Base-by-base conservation (phyloP, 331 rosid genomes). In the Malus hybrid region DNA sequence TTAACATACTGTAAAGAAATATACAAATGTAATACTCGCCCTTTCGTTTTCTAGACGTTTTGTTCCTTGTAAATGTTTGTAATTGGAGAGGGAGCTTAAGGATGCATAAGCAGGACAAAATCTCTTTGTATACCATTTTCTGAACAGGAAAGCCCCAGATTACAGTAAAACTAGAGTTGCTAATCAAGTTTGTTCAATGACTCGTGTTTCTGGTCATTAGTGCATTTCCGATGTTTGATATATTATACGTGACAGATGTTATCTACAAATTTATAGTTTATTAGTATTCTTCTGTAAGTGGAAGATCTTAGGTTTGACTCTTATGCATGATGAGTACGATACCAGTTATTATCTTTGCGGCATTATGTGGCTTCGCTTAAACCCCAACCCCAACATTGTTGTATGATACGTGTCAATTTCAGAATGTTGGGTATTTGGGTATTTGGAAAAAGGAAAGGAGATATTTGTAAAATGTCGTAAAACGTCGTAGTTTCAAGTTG, bases 1-100 rank as follows among this genome's bases (percentile, higher is more conserved):
- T 82, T 85, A 90, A 83, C 91, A 83, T 77, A 83, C 80, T 73
- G 86, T 88, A 81, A 75, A 86, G 79, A 68, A 75, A 83, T 70
- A 85, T 80, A 83, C 84, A 67, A 28, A 57, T 70, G 74, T 75
- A 61, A 48, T 84, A 73, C 62, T 72, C 29, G 20, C 55, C 19
- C 2, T 16, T 52, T 52, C 4, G 18, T 73, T 75, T 78, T 57
- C 53, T 65, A 28, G 60, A 19, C 60, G 67, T 46, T 50, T 50
- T 71, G 63, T 73, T 77, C 73, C 76, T 69, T 88, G 93, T 90
- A 87, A 87, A 88, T 88, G 88, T 56, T 82, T 77, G 70, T 76
- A 82, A 57, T 50, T 42, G 73, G 69, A 77, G 76, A 71, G 85
- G 75, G 73, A 11, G 44, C 65, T 72, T 83, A 79, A 67, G 86